Percentiles rank a stretch among this genome's conserved stretches.
These are phyloP conservation scores for Aureobasidium sp. DNA, from an alignment of 2,329 filamentous ascomycete genomes.

Conservation along the genomic window DNA sequence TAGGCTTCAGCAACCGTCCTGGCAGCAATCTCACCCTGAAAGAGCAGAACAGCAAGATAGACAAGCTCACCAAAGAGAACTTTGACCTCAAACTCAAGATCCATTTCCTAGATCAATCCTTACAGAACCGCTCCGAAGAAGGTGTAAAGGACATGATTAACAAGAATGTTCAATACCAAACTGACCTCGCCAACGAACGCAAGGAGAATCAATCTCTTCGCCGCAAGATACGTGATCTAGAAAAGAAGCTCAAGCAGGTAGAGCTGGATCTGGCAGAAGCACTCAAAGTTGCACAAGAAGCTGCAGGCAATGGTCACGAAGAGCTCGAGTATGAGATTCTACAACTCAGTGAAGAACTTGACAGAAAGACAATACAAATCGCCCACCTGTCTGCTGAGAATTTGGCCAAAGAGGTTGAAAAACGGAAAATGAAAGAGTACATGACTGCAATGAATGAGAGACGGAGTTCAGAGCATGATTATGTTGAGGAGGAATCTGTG, in stretches of 20 bases:
- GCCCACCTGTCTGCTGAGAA: slow-evolving; percentile 84
- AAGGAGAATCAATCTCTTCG: slow-evolving; percentile 90
- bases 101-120: slow-evolving; percentile 93
- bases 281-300: slow-evolving; percentile 45
- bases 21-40: slow-evolving; percentile 79
- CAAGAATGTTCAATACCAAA: slow-evolving; percentile 96
- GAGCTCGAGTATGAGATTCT: slow-evolving; percentile 88
- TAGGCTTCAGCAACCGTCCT: slow-evolving; percentile 21
- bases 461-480: slow-evolving; percentile 42
- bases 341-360: slow-evolving; percentile 85
- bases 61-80: slow-evolving; percentile 96
- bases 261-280: slow-evolving; percentile 58
- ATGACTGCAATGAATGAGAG: slow-evolving; percentile 71
- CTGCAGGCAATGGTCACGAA: slow-evolving; percentile 46
- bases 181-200: slow-evolving; percentile 86
- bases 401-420: slow-evolving; percentile 83
- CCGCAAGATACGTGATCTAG: slow-evolving; percentile 84
- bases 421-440: slow-evolving; percentile 85
- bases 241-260: slow-evolving; percentile 75
- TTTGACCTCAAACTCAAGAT: slow-evolving; percentile 98
- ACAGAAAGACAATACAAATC: slow-evolving; percentile 85
- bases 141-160: slow-evolving; percentile 98
- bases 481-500: slow-evolving; percentile 41
- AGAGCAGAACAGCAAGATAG: slow-evolving; percentile 98
- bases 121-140: slow-evolving; percentile 95